phyloP scores from a whole-genome alignment of 225 moss, liverwort and hornwort species.

The Rhytidiadelphus loreus region DNA sequence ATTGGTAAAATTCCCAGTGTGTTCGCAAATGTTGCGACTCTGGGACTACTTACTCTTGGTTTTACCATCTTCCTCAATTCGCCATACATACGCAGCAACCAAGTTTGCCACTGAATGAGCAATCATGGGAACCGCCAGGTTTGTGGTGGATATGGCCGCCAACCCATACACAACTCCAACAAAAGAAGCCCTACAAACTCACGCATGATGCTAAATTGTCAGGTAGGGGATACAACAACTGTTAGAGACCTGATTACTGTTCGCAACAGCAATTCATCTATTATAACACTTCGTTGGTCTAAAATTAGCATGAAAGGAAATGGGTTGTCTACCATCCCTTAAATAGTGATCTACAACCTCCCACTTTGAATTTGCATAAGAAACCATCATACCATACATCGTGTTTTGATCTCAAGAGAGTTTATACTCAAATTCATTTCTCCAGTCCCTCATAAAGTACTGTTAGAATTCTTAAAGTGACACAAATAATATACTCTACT shows the following conservation, averaged over 20 bases:
- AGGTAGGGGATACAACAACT: not conserved
- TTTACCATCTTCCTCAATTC: constrained; percentile 26
- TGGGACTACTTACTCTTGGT: not conserved
- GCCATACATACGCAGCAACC: constrained; percentile 57
- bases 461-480: not conserved
- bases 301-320: not conserved
- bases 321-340: not conserved
- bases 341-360: not conserved
- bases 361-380: not conserved
- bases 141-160: constrained; percentile 39
- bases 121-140: constrained; percentile 64
- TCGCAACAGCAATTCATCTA: not conserved
- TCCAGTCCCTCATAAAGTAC: not conserved
- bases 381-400: not conserved
- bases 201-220: not conserved
- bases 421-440: not conserved
- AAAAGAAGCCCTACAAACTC: constrained; percentile 56
- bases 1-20: not conserved
- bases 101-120: constrained; percentile 67
- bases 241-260: not conserved
- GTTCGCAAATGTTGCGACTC: not conserved
- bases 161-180: constrained; percentile 68
- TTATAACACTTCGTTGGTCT: not conserved
- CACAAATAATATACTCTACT: not conserved
- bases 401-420: not conserved